Conservation (phyloP, 2,329 filamentous ascomycete species). For the Colletotrichum sp. region DNA sequence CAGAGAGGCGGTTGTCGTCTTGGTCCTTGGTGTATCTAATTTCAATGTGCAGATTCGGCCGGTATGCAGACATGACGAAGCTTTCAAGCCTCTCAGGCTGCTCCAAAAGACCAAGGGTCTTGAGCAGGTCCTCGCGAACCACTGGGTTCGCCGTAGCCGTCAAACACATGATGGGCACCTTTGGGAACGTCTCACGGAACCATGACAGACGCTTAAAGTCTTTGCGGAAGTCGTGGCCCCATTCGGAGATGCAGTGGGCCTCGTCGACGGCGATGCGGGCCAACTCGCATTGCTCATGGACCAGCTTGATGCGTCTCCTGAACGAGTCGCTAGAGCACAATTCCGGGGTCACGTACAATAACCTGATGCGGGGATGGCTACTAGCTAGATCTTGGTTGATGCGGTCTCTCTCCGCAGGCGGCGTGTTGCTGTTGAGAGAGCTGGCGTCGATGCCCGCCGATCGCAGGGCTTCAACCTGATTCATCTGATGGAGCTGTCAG, state of each 20-base stretch:
- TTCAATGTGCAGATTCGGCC: constrained; percentile 89
- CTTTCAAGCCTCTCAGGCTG: constrained; percentile 64
- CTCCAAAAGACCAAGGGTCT: constrained; percentile 70
- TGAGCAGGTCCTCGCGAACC: constrained; percentile 84
- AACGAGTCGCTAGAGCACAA: constrained; percentile 81
- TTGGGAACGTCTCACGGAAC: constrained; percentile 81
- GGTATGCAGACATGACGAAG: constrained; percentile 84
- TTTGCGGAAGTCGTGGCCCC: constrained; percentile 96
- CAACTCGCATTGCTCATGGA: constrained; percentile 84
- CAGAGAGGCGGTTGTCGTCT: constrained; percentile 71
- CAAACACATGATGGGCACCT: constrained; percentile 89
- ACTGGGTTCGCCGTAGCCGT: constrained; percentile 87
- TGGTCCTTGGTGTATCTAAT: constrained; percentile 83
- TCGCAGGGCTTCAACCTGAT: constrained; percentile 84
- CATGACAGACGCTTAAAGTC: constrained; percentile 87
- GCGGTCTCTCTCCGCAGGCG: constrained; percentile 63
- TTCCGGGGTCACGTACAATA: constrained; percentile 94
- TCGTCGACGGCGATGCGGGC: constrained; percentile 90
- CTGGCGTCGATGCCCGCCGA: constrained; percentile 79
- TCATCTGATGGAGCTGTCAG: constrained; percentile 64
- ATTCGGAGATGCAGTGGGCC: constrained; percentile 96
- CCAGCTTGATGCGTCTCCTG: constrained; percentile 72
- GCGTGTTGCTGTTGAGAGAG: constrained; percentile 85
- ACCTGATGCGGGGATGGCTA: constrained; percentile 80
- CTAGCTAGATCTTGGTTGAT: constrained; percentile 85